Base-by-base conservation (phyloP, 2,329 filamentous ascomycete species). In the Cladosporium sp. region DNA sequence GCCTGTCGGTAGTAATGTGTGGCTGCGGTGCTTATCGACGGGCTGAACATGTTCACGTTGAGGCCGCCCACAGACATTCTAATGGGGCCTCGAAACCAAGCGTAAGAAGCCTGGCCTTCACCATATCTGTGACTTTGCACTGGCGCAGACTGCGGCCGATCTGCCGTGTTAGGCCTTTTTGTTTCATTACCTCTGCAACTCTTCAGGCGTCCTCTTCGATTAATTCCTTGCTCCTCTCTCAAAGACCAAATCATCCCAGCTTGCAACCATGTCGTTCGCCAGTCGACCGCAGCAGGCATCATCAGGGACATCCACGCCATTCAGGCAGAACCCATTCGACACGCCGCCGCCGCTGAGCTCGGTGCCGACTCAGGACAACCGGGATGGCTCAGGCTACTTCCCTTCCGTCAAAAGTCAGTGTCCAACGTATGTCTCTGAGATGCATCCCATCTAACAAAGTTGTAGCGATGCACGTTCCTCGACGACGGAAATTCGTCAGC, bases 401-500 rank as follows among this genome's bases (percentile, higher is more conserved):
- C 50, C 50, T 34, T 19, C 43, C 4, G 50, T 48, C 8, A 16
- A 42, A 16, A 40, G 49, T 52, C 16, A 18, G 41, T 38, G 19
- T 19, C 4, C 42, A 9, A 4, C 10, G 9, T 4, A 35, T 11
- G 34, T 4, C n/a, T 35, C 34, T 18, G 16, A 18, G 16, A 35
- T 4, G 4, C 5, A 35, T 35, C 2, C 18, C 1, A 1, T 31
- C 49, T 52, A 9, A 53, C 28, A 5, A 40, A 3, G 2, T 32
- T 7, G 10, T 32, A 53, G 50, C 34, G 11, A 43, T 31, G 11
- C 37, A 34, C 31, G 35, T 13, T 13, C 35, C 50, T 28, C 34
- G 50, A 33, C 35, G 50, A 35, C 40, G 50, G 16, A 53, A 53
- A 34, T 53, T 53, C 11, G 43, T 46, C 35, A 53, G 50, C 19